Evolutionary conservation across 2,329 filamentous ascomycete species (phyloP).

Genomic region (Mycosphaerella sp.): DNA sequence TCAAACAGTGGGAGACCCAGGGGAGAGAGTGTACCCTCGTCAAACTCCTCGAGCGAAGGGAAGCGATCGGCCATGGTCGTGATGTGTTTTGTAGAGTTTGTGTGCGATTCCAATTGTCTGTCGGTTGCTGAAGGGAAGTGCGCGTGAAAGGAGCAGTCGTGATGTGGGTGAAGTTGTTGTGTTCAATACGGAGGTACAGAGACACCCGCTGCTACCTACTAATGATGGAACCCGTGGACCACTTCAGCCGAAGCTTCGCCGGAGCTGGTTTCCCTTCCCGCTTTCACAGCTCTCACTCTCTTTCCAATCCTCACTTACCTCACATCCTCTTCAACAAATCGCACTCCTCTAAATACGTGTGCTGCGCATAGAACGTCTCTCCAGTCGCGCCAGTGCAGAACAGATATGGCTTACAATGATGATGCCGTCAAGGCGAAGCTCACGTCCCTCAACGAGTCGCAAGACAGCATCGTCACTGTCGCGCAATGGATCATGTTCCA

Average conservation of each 20-base stretch:
- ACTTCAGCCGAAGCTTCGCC: not conserved
- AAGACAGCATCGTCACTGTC: slow-evolving; percentile 92
- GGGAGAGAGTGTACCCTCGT: slow-evolving; percentile 39
- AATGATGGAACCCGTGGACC: not conserved
- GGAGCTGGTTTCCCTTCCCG: not conserved
- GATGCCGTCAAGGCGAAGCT: slow-evolving; percentile 93
- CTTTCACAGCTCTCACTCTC: not conserved
- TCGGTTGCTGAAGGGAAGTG: slow-evolving; percentile 1
- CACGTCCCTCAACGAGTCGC: slow-evolving; percentile 90
- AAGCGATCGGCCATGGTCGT: slow-evolving; percentile 46
- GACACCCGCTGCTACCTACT: not conserved
- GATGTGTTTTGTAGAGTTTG: slow-evolving; percentile 1
- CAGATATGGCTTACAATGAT: slow-evolving; percentile 82
- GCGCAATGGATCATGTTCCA: slow-evolving; percentile 99
- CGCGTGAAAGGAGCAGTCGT: not conserved
- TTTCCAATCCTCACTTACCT: not conserved
- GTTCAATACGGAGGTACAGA: not conserved
- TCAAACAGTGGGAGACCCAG: not conserved
- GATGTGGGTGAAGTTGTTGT: not conserved
- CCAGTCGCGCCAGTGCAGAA: not conserved
- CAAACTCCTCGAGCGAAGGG: slow-evolving; percentile 48
- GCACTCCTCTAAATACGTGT: too few species aligned
- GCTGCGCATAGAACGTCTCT: too few species aligned
- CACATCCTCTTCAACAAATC: too few species aligned
- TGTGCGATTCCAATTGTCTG: not conserved